Evolutionary conservation across 768 basidiomycete genomes (phyloP).

Genomic region (Mycena pura): DNA sequence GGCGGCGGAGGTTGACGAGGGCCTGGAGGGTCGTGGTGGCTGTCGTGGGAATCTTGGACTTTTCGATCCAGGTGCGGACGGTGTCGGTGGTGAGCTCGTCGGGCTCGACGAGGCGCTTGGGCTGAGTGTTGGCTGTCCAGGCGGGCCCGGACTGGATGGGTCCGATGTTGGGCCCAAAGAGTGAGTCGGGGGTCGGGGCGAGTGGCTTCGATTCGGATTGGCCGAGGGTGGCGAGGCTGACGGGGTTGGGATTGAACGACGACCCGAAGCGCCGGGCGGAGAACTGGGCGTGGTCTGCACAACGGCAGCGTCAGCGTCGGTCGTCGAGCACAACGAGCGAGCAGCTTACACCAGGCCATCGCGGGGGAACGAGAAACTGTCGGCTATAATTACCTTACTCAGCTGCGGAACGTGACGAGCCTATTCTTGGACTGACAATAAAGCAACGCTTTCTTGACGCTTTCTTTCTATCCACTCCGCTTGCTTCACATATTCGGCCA

Average conservation of each 20-base stretch:
- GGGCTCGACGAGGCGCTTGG: constrained; percentile 52
- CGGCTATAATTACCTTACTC: no score
- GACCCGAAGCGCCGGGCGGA: constrained; percentile 14
- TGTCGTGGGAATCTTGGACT: constrained; percentile 61
- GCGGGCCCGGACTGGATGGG: constrained; percentile 69
- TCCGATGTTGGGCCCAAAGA: constrained; percentile 93
- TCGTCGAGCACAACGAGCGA: not conserved
- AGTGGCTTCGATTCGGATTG: not conserved
- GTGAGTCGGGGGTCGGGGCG: constrained; percentile 64
- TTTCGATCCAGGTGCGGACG: constrained; percentile 84
- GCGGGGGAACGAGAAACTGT: constrained; percentile 19
- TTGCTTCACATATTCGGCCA: no score
- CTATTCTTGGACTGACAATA: no score
- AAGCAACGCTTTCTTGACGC: no score
- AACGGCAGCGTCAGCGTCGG: not conserved
- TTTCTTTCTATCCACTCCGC: no score
- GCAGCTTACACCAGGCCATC: constrained; percentile 28
- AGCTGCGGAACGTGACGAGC: no score
- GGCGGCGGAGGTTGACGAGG: constrained; percentile 92
- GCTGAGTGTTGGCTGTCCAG: constrained; percentile 73
- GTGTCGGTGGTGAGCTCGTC: constrained; percentile 84
- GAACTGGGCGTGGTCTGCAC: constrained; percentile 29
- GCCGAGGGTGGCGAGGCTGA: constrained; percentile 11
- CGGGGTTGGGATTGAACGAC: constrained; percentile 17
- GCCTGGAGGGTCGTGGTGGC: constrained; percentile 95